Base-by-base conservation (phyloP, 768 basidiomycete species). In the Boletus tylopilopsis region DNA sequence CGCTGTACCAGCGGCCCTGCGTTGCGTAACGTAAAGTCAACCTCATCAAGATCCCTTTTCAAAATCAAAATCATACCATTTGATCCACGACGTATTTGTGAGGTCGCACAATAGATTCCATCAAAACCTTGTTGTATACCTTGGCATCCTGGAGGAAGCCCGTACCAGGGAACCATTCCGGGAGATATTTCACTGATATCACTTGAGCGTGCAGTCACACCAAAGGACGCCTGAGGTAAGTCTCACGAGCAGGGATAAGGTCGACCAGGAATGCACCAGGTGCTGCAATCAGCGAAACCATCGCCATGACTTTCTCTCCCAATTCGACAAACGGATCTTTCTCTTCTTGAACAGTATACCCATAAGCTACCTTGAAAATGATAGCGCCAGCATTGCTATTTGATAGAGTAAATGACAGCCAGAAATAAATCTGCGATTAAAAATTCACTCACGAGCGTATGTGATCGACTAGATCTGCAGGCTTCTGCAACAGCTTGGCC, bases 51-150 rank as follows among this genome's bases (percentile, higher is more conserved):
- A n/a, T n/a, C n/a, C n/a, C n/a, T 7, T 21, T 13, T 2, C 6
- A 6, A 35, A 21, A 24, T 18, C n/a, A 18, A 0, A 0, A 15
- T 18, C 57, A 6, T 49, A 80, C 81, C 63, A 82, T 74, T 51
- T 77, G 73, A 18, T 75, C 56, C 33, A 72, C 69, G 5, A 75
- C 75, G 42, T 68, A 76, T 7, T 67, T 57, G 38, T 69, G 78
- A 0, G 82, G 81, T 6, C 61, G 62, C 19, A 73, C 68, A 5
- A 75, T 63, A 64, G 78, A 73, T 8, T 69, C 63, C 3, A 62
- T 55, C 2, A 75, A 64, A 2, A 70, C 3, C 3, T 24, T 21
- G 4, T 39, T 38, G 55, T 67, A 66, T 35, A 45, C 47, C 33
- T 60, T 61, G 3, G 68, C 71, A 24, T 61, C 49, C 6, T 55